Conservation (phyloP, 495 filamentous ascomycete species). For the Annulohypoxylon stygium region DNA sequence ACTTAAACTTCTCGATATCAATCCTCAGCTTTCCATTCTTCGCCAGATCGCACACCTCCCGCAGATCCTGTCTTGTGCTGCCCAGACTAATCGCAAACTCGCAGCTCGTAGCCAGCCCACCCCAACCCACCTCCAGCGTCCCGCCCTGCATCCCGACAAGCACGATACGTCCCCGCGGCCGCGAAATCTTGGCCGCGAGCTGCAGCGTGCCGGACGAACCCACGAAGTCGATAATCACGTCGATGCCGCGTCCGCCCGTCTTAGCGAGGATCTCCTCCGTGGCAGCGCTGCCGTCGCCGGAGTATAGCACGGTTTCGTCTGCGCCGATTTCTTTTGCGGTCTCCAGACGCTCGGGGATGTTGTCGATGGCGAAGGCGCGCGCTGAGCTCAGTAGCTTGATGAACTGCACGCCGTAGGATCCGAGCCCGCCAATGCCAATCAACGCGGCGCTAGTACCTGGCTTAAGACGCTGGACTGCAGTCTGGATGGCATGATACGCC, state of each 20-base stretch:
- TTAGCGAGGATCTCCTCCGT: neutral
- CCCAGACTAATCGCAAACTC: constrained; percentile 34
- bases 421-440: constrained; percentile 30
- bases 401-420: constrained; percentile 31
- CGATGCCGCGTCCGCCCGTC: constrained; percentile 76
- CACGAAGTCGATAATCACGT: constrained; percentile 92
- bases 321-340: constrained; percentile 21
- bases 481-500: constrained; percentile 59
- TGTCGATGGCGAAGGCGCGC: constrained; percentile 27
- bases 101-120: constrained; percentile 26
- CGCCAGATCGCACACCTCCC: constrained; percentile 32
- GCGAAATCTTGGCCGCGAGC: constrained; percentile 24
- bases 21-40: constrained; percentile 21
- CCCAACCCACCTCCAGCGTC: constrained; percentile 31
- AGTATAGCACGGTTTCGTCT: constrained; percentile 74
- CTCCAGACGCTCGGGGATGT: constrained; percentile 3
- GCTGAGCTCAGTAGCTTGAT: constrained; percentile 28
- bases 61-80: constrained; percentile 31
- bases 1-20: constrained; percentile 25
- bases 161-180: constrained; percentile 27
- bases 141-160: constrained; percentile 33
- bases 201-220: constrained; percentile 57
- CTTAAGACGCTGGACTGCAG: constrained; percentile 24
- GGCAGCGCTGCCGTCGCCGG: constrained; percentile 2
- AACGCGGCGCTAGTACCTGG: constrained; percentile 28